Conservation (phyloP, 768 basidiomycete species). For the Royoungia palumana region DNA sequence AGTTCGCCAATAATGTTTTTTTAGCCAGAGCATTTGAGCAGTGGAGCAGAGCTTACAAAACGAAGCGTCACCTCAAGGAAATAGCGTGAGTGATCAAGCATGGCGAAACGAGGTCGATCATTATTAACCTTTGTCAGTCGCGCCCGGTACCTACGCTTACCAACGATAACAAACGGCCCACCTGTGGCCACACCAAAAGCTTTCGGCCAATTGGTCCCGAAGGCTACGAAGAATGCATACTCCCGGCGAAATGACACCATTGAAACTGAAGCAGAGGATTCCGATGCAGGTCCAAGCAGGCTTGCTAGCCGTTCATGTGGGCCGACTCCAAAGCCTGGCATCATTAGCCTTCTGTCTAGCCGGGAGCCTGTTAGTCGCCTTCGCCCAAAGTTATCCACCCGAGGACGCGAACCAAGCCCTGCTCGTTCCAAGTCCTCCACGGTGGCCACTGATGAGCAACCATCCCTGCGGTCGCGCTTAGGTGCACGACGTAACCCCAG, state of each 20-base stretch:
- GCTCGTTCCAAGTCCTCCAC: constrained; percentile 28
- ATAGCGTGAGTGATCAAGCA: constrained; percentile 62
- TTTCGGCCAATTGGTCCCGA: constrained; percentile 25
- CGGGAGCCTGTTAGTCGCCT: constrained; percentile 27
- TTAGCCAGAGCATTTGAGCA: constrained; percentile 53
- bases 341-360: constrained; percentile 38
- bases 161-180: constrained; percentile 47
- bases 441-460: constrained; percentile 20
- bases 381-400: constrained; percentile 25
- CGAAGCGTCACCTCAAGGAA: constrained; percentile 72
- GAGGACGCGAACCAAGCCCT: constrained; percentile 32
- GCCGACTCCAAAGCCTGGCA: constrained; percentile 30
- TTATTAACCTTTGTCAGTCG: constrained; percentile 47
- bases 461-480: constrained; percentile 34
- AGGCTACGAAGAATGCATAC: constrained; percentile 29
- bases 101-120: constrained; percentile 22
- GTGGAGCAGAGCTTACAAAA: constrained; percentile 68
- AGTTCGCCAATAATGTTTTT: constrained; percentile 8
- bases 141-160: constrained; percentile 76
- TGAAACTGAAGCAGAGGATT: constrained; percentile 33
- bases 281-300: constrained; percentile 26
- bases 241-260: constrained; percentile 25
- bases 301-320: constrained; percentile 25
- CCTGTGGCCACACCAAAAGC: constrained; percentile 26
- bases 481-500: constrained; percentile 38